A percentile compares a stretch with the other conserved stretches of the same genome.
phyloP scores from a whole-genome alignment of 2,329 filamentous ascomycete species.

The Sclerotiophoma versabilis region DNA sequence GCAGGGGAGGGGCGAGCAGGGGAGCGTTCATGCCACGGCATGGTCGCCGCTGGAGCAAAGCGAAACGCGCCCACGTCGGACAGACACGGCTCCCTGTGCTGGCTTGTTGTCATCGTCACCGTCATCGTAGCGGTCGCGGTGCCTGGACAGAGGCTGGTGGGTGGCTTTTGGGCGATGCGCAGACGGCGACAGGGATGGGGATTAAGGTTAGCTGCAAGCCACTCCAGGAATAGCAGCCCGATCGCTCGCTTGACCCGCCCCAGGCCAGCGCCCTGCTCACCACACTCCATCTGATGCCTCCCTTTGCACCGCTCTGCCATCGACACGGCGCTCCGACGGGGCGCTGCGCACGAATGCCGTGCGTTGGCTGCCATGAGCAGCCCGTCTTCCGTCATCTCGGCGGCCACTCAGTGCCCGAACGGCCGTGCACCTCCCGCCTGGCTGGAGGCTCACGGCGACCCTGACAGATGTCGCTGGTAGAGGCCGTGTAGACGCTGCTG shows the following conservation, averaged over 20 bases:
- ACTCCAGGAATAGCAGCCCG: conserved; percentile 48
- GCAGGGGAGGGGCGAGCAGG: conserved; percentile 7
- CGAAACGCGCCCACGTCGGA: conserved; percentile 32
- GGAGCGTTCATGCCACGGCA: conserved; percentile 15
- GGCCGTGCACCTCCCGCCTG: conserved; percentile 24
- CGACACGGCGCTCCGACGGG: conserved; percentile 26
- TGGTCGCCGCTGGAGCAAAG: conserved; percentile 17
- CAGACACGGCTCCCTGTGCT: conserved; percentile 27
- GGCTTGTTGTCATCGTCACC: conserved; percentile 15
- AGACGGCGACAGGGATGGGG: conserved; percentile 37
- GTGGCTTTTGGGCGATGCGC: conserved; percentile 40
- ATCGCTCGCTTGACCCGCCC: conserved; percentile 20
- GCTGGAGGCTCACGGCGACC: conserved; percentile 28
- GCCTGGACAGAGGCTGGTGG: conserved; percentile 29
- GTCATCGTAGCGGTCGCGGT: conserved; percentile 21
- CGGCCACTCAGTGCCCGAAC: conserved; percentile 27
- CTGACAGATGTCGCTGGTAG: conserved; percentile 30
- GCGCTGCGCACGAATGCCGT: conserved; percentile 33
- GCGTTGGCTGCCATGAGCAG: conserved; percentile 37
- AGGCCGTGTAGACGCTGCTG: conserved; percentile 31
- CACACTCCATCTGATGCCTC: conserved; percentile 38
- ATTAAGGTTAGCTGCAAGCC: conserved; percentile 50
- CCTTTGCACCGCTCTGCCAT: conserved; percentile 32
- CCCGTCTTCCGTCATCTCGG: conserved; percentile 28
- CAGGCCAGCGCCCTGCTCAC: conserved; percentile 34